Evolutionary conservation across 1,284 basidiomycete genomes (phyloP).

Genomic region (Ustilago cynodontis): DNA sequence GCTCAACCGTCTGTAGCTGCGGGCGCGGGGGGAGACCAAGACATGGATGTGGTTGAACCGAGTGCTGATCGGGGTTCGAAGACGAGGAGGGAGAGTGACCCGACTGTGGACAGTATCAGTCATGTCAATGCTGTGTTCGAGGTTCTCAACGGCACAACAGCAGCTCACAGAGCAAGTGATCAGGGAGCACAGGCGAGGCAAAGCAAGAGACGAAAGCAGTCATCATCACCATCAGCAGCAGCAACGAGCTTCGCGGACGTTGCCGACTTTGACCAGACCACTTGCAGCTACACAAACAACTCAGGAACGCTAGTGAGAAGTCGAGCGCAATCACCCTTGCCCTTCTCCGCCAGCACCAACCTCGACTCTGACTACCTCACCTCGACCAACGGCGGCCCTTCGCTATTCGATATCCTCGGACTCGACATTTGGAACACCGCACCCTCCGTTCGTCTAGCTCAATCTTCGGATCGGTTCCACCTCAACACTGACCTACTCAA

Average conservation of each 20-base stretch:
- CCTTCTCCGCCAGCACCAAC: no score
- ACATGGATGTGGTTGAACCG: neutral
- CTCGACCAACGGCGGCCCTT: conserved; percentile 4
- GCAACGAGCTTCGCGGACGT: neutral
- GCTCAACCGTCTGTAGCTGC: neutral
- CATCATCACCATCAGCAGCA: neutral
- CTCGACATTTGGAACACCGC: conserved; percentile 44
- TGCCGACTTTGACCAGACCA: conserved; percentile 14
- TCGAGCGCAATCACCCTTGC: conserved; percentile 38
- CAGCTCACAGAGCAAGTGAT: neutral
- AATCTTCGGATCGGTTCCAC: conserved; percentile 30
- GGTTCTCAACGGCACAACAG: conserved; percentile 21
- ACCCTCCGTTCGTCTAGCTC: conserved; percentile 29
- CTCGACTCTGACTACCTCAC: no score
- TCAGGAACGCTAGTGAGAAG: conserved; percentile 15
- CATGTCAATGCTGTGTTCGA: conserved; percentile 33
- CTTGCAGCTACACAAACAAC: neutral
- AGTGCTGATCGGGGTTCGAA: conserved; percentile 2
- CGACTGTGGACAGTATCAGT: conserved; percentile 5
- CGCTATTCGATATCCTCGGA: conserved; percentile 38
- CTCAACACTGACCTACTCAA: conserved; percentile 39
- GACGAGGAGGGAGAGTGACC: conserved; percentile 13
- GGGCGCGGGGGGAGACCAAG: neutral
- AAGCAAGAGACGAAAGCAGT: conserved; percentile 21
- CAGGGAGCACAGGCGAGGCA: neutral